Conservation (phyloP, 352 stramenopile genomes). For the Globisporangium middletonii region DNA sequence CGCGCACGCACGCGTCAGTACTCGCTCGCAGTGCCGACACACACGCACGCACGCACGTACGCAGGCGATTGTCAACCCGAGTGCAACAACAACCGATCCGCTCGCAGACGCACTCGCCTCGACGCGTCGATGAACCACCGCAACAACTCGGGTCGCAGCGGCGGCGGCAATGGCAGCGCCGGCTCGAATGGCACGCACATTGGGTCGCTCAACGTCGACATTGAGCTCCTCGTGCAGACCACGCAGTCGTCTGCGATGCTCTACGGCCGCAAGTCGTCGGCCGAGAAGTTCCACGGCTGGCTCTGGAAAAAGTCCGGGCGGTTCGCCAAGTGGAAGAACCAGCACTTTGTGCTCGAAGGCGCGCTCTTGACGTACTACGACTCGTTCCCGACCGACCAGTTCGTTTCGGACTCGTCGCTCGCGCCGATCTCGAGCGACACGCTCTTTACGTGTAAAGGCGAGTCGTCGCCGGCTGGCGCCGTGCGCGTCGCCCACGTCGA, state of each 20-base stretch:
- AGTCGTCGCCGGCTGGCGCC: slow-evolving; percentile 58
- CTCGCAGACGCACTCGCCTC: background rate
- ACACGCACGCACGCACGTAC: background rate
- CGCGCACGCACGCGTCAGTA: background rate
- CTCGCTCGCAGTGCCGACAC: background rate
- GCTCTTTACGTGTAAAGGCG: slow-evolving; percentile 66
- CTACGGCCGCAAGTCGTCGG: slow-evolving; percentile 48
- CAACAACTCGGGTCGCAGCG: slow-evolving; percentile 6
- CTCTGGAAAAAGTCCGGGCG: slow-evolving; percentile 78
- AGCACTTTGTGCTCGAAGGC: slow-evolving; percentile 80
- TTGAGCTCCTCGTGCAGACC: slow-evolving; percentile 79
- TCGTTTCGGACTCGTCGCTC: slow-evolving; percentile 52
- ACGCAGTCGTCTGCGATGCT: slow-evolving; percentile 71
- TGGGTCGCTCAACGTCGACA: slow-evolving; percentile 63
- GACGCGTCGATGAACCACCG: slow-evolving; percentile 10
- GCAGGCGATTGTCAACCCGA: background rate
- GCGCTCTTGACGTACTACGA: slow-evolving; percentile 79
- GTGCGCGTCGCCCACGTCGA: slow-evolving; percentile 77
- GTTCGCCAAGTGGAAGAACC: slow-evolving; percentile 79
- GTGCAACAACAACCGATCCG: background rate
- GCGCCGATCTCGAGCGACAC: slow-evolving; percentile 54
- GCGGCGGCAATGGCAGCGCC: slow-evolving; percentile 8
- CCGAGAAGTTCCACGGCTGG: slow-evolving; percentile 79
- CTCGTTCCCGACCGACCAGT: slow-evolving; percentile 76
- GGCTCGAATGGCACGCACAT: slow-evolving; percentile 21